phyloP scores from a whole-genome alignment of 306 rosid genomes.

The Crotalaria pallida region DNA sequence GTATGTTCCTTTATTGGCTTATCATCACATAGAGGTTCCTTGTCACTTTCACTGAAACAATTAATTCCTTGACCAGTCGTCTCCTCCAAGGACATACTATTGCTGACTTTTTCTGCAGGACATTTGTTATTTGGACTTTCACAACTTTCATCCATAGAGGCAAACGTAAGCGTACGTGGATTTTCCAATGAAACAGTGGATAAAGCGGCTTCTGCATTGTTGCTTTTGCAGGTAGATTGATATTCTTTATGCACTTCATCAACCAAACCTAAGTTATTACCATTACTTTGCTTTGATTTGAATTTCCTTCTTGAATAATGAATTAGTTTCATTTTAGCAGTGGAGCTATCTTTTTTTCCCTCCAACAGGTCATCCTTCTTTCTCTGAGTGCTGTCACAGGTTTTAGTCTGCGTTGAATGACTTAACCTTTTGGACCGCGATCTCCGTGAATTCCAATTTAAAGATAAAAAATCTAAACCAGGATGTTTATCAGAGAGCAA shows the following conservation, averaged over 20 bases:
- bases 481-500: conserved; percentile 44
- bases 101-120: conserved; percentile 4
- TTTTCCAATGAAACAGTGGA: conserved; percentile 25
- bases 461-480: conserved; percentile 28
- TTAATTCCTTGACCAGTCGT: conserved; percentile 5
- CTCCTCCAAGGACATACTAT: conserved; percentile 1
- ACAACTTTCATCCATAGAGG: conserved; percentile 13
- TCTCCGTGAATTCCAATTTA: conserved; percentile 68
- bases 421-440: conserved; percentile 68
- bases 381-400: conserved; percentile 29
- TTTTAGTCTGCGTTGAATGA: conserved; percentile 29
- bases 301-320: conserved; percentile 78
- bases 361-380: conserved; percentile 40
- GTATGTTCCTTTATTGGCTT: conserved; percentile 13
- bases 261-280: conserved; percentile 27
- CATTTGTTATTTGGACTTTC: conserved; percentile 1
- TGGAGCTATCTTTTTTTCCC: conserved; percentile 24
- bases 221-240: conserved; percentile 21
- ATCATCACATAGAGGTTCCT: conserved; percentile 20
- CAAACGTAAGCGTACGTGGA: conserved; percentile 14
- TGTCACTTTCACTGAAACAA: conserved; percentile 5
- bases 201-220: conserved; percentile 20
- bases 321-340: conserved; percentile 43
- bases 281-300: conserved; percentile 46
- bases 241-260: conserved; percentile 31